Base-by-base conservation (phyloP, 2,329 filamentous ascomycete species). In the Pseudomassariella vexata region DNA sequence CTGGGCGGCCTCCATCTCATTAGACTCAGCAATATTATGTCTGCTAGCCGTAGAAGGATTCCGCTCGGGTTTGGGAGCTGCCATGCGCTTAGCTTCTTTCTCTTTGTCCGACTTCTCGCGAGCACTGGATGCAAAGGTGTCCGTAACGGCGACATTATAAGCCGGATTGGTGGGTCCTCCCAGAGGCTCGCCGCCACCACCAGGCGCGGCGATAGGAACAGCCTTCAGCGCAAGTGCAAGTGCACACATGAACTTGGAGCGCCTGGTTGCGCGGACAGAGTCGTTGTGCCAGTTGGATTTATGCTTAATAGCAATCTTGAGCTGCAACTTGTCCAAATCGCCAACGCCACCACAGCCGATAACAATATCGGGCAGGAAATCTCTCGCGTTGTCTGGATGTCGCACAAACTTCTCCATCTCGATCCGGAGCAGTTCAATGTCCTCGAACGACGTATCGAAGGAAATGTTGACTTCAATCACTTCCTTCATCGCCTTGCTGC, bases 191-290 rank as follows among this genome's bases (percentile, higher is more conserved):
- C 63, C 65, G 35, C 80, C 85, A 37, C 83, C 88, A 24, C 82
- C 88, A 35, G 90, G 90, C 14, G 68, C 79, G 47, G 86, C 74
- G 51, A 98, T 90, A 8, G 89, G 90, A 12, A 98, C 73, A 62
- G 82, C 88, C 60, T 87, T 85, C 37, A 95, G 65, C 4, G 90
- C 88, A 7, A 88, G 61, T 5, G 92, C 81, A 37, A 98, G 68
- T 1, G 92, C 92, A 53, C 89, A 95, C 79, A 96, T 94, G 64
- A 98, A 96, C 61, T 95, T 96, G 56, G 85, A 94, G 39, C 90
- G 80, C 32, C 89, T 79, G 6, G 82, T 74, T 12, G 82, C 81
- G 24, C 89, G 83, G 24, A 95, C 73, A 2, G 76, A 71, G 46
- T 95, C 90, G 59, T 95, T 88, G 46, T 86, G 78, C 85, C 85